phyloP scores from a whole-genome alignment of 306 rosid genomes.

The Cicer yamashitae region DNA sequence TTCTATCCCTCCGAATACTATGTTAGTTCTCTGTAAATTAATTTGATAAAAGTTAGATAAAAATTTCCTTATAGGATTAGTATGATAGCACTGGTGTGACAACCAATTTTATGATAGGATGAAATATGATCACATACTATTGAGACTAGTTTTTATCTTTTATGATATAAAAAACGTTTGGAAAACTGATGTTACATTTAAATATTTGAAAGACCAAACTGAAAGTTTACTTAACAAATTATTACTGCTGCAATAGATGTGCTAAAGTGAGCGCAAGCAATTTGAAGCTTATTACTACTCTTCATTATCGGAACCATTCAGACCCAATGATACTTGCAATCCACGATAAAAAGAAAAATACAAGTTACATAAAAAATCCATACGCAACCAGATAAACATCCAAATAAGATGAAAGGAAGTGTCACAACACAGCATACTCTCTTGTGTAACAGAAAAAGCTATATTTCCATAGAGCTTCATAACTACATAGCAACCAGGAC shows the following conservation, averaged over 20 bases:
- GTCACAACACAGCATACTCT: conserved; percentile 18
- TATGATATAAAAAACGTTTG: background rate
- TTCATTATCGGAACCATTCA: background rate
- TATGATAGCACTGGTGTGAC: background rate
- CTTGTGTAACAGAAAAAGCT: conserved; percentile 11
- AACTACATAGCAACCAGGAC: conserved; percentile 46
- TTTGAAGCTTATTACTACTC: background rate
- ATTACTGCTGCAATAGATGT: background rate
- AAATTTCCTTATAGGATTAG: background rate
- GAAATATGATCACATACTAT: background rate
- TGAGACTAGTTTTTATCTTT: background rate
- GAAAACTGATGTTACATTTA: background rate
- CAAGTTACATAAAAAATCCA: background rate
- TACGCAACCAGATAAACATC: conserved; percentile 1
- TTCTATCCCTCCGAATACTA: background rate
- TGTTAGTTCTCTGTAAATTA: background rate
- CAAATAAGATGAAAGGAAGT: conserved; percentile 8
- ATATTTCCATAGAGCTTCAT: conserved; percentile 31
- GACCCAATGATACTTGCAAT: background rate
- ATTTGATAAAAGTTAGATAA: background rate
- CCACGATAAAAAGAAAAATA: background rate
- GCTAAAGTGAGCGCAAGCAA: background rate
- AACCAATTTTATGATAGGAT: background rate
- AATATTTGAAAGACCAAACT: no score
- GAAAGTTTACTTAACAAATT: background rate